A percentile compares a stretch with the other conserved stretches of the same genome.
These are phyloP conservation scores for Pholiota microspora DNA, from an alignment of 768 basidiomycete species.

Conservation along the genomic window DNA sequence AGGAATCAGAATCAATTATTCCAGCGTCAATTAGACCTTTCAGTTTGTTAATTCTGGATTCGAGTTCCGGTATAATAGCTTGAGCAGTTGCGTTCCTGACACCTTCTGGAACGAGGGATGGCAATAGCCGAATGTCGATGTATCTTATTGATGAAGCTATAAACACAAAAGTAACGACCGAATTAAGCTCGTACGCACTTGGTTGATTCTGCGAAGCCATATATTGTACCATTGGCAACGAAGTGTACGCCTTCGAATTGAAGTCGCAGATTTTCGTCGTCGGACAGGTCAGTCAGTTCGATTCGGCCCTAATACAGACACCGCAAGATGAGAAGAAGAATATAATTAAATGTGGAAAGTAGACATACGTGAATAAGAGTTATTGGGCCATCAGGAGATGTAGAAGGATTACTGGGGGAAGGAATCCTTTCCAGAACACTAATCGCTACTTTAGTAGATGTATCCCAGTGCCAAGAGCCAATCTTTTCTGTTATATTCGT, in stretches of 20 bases:
- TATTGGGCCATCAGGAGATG: slow-evolving; percentile 30
- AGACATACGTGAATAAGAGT: slow-evolving; percentile 64
- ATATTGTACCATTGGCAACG: slow-evolving; percentile 70
- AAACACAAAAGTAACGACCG: neutral
- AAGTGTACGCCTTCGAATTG: slow-evolving; percentile 83
- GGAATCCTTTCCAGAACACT: slow-evolving; percentile 64
- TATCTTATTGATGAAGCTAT: slow-evolving; percentile 35
- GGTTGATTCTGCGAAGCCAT: slow-evolving; percentile 62
- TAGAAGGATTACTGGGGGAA: slow-evolving; percentile 24
- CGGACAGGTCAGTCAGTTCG: slow-evolving; percentile 57
- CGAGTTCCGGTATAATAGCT: slow-evolving; percentile 58
- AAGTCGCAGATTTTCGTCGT: slow-evolving; percentile 55
- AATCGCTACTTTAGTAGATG: slow-evolving; percentile 58
- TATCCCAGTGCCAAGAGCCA: slow-evolving; percentile 72
- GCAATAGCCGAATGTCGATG: slow-evolving; percentile 66
- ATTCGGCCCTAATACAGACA: slow-evolving; percentile 84
- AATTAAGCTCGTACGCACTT: slow-evolving; percentile 39
- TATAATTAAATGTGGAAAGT: neutral
- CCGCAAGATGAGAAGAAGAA: no score
- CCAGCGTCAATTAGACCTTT: slow-evolving; percentile 67
- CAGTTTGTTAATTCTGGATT: slow-evolving; percentile 55
- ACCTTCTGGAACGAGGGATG: slow-evolving; percentile 58
- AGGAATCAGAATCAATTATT: slow-evolving; percentile 49
- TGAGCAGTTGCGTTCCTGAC: slow-evolving; percentile 57
- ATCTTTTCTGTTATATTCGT: slow-evolving; percentile 46